These are phyloP conservation scores for Russula sp. DNA, from an alignment of 768 basidiomycete species.

Conservation along the genomic window DNA sequence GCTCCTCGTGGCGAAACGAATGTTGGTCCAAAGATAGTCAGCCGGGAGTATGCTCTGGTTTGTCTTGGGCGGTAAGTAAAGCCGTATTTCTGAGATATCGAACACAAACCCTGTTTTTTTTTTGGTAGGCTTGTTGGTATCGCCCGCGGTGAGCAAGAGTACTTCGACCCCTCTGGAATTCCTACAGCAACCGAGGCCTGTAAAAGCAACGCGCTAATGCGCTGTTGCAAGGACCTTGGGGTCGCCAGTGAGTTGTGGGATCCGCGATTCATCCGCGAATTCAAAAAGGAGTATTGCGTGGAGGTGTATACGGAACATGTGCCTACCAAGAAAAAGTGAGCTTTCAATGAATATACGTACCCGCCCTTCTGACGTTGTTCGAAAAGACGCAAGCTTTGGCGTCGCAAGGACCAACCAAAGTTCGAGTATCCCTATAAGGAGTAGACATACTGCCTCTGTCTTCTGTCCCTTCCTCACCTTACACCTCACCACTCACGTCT, in stretches of 20 bases:
- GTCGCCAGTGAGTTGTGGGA: constrained; percentile 98
- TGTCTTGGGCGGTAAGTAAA: constrained; percentile 80
- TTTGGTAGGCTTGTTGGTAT: constrained; percentile 81
- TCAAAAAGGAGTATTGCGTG: constrained; percentile 78
- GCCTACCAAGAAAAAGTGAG: constrained; percentile 87
- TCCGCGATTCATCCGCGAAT: constrained; percentile 90
- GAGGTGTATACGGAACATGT: constrained; percentile 86
- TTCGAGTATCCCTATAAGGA: constrained; percentile 91
- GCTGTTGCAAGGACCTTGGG: constrained; percentile 95
- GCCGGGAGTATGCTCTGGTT: constrained; percentile 91
- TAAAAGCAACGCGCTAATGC: constrained; percentile 96
- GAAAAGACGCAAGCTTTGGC: constrained; percentile 84
- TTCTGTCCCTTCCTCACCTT: background rate
- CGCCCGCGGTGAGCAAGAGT: constrained; percentile 94
- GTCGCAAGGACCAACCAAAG: constrained; percentile 80
- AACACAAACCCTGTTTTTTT: constrained; percentile 2
- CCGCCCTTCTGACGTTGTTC: constrained; percentile 9
- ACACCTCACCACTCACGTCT: background rate
- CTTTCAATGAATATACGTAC: constrained; percentile 22
- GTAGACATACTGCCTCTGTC: constrained; percentile 29
- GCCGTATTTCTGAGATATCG: background rate
- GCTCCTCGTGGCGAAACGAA: constrained; percentile 92
- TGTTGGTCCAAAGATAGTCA: constrained; percentile 82
- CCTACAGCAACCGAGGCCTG: constrained; percentile 93
- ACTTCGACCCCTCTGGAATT: constrained; percentile 87